phyloP scores from a whole-genome alignment of 2,329 filamentous ascomycete species.

The Xylariaceae sp. region DNA sequence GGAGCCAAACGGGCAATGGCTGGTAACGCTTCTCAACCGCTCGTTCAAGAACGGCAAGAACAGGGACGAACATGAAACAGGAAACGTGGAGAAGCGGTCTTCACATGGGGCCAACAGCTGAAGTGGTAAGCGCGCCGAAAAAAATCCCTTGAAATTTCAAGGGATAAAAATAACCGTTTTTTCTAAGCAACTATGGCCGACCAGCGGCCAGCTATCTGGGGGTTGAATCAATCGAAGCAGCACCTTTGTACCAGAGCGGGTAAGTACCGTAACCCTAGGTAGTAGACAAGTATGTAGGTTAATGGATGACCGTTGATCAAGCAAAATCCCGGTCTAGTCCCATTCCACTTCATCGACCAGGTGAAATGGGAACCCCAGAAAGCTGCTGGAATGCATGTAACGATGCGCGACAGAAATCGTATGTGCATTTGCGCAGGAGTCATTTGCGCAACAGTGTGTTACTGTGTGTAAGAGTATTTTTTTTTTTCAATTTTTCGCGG shows the following conservation, averaged over 20 bases:
- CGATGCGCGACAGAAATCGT: background rate
- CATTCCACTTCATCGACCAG: background rate
- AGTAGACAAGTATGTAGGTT: too few relatives aligned
- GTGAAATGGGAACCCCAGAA: background rate
- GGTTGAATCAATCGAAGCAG: constrained; percentile 3
- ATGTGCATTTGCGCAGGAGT: background rate
- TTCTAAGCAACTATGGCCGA: constrained; percentile 3
- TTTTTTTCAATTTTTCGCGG: background rate
- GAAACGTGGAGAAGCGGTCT: constrained; percentile 6
- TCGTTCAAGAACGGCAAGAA: too few relatives aligned
- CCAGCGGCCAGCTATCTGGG: background rate
- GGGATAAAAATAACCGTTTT: constrained; percentile 20
- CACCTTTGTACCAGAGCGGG: background rate
- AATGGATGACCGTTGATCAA: too few relatives aligned
- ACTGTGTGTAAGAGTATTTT: background rate
- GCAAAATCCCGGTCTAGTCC: too few relatives aligned
- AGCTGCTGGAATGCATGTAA: background rate
- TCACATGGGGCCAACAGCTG: constrained; percentile 15
- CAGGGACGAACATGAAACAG: too few relatives aligned
- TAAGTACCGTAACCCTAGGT: too few relatives aligned
- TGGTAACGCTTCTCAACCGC: background rate
- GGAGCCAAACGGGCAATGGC: constrained; percentile 1
- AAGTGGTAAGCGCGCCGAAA: constrained; percentile 5
- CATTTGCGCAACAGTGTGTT: constrained; percentile 4
- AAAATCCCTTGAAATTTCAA: constrained; percentile 16